Evolutionary conservation across 495 filamentous ascomycete species (phyloP), one percentile per base, ranked within the genome.

Genomic region (Trichoderma orchidacearum): DNA sequence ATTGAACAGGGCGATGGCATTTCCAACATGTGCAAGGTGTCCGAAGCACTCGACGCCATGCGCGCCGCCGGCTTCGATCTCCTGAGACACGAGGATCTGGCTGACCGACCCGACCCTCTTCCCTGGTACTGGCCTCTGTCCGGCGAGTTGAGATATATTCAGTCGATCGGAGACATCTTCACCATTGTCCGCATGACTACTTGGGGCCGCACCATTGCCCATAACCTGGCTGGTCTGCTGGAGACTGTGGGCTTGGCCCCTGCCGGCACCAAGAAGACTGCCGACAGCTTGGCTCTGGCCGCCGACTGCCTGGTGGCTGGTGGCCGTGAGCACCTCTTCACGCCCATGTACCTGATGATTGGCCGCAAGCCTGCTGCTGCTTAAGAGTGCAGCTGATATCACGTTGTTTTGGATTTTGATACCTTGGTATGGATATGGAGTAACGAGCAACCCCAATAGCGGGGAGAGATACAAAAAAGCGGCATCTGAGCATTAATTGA

Each of bases 281-380:
- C 93, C 15, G 87, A 96, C 71, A 86, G 85, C 61, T 72, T 98
- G 59, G 90, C 85, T 9, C 57, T 82, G 57, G 93, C 87, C 18
- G 93, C 81, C 25, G 94, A 97, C 68, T 86, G 82, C 59, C 76
- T 98, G 54, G 93, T 96, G 6, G 89, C 85, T 48, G 93, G 93
- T 72, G 93, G 83, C 34, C 84, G 87, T 78, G 81, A 89, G 79
- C 87, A 95, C 66, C 79, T 98, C 17, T 98, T 98, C 75, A 98
- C 93, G 0, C 93, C 93, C 34, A 98, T 98, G 93, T 97, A 96
- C 76, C 75, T 98, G 68, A 96, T 98, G 93, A 83, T 98, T 56
- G 93, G 81, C 34, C 82, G 90, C 72, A 98, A 98, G 77, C 89
- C 92, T n/a, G 61, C 61, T n/a, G 61, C 61, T 41, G 63, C 73